phyloP scores from a whole-genome alignment of 1,139 yeast genomes.

The Sugiyamaella novakii region DNA sequence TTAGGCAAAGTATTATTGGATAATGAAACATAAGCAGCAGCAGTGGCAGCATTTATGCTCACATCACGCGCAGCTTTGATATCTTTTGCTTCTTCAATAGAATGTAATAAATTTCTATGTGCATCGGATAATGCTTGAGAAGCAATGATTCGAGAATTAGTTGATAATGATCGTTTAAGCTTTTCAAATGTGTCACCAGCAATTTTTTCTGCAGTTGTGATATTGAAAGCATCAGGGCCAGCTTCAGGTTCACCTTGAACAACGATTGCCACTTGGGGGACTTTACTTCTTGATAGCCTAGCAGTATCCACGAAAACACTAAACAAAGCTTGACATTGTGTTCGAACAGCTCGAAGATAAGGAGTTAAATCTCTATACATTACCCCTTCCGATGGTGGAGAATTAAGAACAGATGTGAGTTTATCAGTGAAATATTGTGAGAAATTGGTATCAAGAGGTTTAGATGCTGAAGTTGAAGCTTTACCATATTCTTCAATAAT shows the following conservation, averaged over 20 bases:
- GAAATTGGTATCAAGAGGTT: conserved; percentile 25
- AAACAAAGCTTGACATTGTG: conserved; percentile 82
- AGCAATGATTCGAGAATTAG: conserved; percentile 71
- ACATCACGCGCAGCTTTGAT: conserved; percentile 57
- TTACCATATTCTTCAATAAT: conserved; percentile 73
- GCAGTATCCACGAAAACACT: conserved; percentile 77
- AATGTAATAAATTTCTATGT: conserved; percentile 61
- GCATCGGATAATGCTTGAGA: conserved; percentile 80
- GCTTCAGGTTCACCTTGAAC: conserved; percentile 95
- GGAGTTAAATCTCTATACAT: conserved; percentile 84
- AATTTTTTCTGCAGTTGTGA: conserved; percentile 74
- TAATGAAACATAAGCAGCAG: conserved; percentile 57
- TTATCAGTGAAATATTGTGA: conserved; percentile 36
- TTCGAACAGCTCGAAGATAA: conserved; percentile 77
- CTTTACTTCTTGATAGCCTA: conserved; percentile 68
- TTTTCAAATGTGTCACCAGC: conserved; percentile 67
- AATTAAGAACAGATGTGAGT: conserved; percentile 48
- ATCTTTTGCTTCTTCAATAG: conserved; percentile 69
- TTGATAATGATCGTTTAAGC: conserved; percentile 62
- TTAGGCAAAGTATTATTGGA: conserved; percentile 59
- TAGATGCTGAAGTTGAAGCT: conserved; percentile 27
- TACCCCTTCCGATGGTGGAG: conserved; percentile 50
- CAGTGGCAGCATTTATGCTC: conserved; percentile 74
- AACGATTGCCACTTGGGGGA: conserved; percentile 83
- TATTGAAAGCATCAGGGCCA: conserved; percentile 88